Base-by-base conservation (phyloP, 768 basidiomycete genomes). In the Calocera viscosa region DNA sequence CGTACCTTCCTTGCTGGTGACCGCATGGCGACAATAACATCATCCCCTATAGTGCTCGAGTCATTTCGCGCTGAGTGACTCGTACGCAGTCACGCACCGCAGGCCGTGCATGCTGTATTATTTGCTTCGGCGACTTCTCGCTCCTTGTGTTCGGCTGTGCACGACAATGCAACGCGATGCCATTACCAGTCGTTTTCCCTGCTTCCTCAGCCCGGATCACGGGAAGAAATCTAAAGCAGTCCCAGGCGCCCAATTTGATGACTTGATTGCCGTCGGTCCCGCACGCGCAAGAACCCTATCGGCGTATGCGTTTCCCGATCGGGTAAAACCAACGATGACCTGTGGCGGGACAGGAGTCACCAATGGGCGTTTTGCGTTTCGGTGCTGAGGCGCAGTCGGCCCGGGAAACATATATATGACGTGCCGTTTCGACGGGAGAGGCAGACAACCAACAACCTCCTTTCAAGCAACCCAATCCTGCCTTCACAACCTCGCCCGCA, bases 1-100 rank as follows among this genome's bases (percentile, higher is more conserved):
- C 8, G 7, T 19, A 24, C 7, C 24, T 47, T 3, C 8, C 43
- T 19, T 24, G 43, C 43, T 5, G 19, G 7, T 5, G 19, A 60
- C 26, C 53, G 53, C 53, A 60, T 60, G 53, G 53, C 53, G 30
- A 60, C 53, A 60, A 28, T 60, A 60, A 60, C 30, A 60, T 60
- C 30, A 26, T 32, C 24, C 43, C 43, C 24, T n/a, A 19, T 19
- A 19, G 5, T 19, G 43, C 43, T 24, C 30, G 30, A 60, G 53
- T 60, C 53, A 60, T 32, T 2, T 26, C 26, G 14, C 26, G 19
- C 53, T 60, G 30, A n/a, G 24, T 60, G 53, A 60, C 53, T 60
- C 53, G 53, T 26, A 60, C 53, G 30, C 53, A 60, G 53, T 60
- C 53, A 60, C 22, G 14, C 53, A 60, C 22, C 53, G 11, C 53